Conservation (phyloP, 805 yeast species). For the Suhomyces pyralidae region DNA sequence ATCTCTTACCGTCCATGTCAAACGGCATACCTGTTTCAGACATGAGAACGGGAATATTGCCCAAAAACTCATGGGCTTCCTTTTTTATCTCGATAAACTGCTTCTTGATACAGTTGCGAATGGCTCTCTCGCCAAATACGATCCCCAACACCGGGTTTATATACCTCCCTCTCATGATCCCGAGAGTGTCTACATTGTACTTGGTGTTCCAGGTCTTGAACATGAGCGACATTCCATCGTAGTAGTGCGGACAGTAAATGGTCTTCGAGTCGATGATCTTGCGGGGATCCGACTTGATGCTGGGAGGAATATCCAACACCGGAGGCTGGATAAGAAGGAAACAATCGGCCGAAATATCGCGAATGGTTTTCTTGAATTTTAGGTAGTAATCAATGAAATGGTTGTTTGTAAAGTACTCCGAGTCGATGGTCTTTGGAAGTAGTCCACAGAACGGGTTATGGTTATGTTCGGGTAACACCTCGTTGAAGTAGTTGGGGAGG, state of each 20-base stretch:
- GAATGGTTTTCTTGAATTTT: conserved; percentile 46
- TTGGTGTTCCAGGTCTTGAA: conserved; percentile 82
- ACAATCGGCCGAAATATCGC: conserved; percentile 42
- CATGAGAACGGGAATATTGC: conserved; percentile 72
- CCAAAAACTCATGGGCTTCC: conserved; percentile 64
- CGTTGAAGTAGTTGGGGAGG: conserved; percentile 32
- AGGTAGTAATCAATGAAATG: conserved; percentile 64
- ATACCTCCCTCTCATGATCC: conserved; percentile 78
- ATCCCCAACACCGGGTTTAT: conserved; percentile 67
- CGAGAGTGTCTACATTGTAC: conserved; percentile 86
- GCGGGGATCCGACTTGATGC: conserved; percentile 45
- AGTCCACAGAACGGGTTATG: conserved; percentile 13
- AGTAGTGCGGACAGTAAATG: conserved; percentile 83
- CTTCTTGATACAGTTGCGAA: conserved; percentile 64
- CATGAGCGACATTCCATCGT: conserved; percentile 93
- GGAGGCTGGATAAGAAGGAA: conserved; percentile 78
- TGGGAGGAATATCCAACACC: conserved; percentile 74
- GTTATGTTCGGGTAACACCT: conserved; percentile 32
- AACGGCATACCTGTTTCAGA: conserved; percentile 98
- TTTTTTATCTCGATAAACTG: conserved; percentile 65
- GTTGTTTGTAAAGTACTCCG: conserved; percentile 57
- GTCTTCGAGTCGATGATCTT: conserved; percentile 59
- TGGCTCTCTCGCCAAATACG: conserved; percentile 78
- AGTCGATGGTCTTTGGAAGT: conserved; percentile 13
- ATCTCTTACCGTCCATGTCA: conserved; percentile 82